Evolutionary conservation across 2,329 filamentous ascomycete species (phyloP).

Genomic region (Lasiodiplodia citricola): DNA sequence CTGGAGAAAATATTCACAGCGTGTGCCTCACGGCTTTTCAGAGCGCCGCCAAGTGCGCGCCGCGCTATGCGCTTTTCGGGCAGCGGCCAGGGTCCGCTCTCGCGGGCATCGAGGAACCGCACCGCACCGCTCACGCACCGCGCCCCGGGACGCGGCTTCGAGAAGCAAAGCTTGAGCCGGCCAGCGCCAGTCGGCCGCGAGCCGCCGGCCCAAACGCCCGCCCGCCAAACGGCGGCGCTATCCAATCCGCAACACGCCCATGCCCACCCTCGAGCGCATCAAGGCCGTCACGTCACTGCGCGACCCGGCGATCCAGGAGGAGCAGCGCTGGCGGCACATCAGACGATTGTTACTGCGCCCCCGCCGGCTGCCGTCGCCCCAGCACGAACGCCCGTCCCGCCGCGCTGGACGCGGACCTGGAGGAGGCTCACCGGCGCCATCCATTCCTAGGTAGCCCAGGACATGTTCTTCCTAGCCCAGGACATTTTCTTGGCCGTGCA

Average conservation of each 20-base stretch:
- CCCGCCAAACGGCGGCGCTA: neutral
- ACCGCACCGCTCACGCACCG: slow-evolving; percentile 3
- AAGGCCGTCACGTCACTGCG: slow-evolving; percentile 5
- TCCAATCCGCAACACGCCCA: neutral
- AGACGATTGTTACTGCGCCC: slow-evolving; percentile 15
- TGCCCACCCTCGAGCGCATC: slow-evolving; percentile 7
- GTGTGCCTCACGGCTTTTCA: slow-evolving; percentile 19
- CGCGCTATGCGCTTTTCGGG: slow-evolving; percentile 11
- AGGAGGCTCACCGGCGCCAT: slow-evolving; percentile 4
- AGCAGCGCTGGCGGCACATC: slow-evolving; percentile 10
- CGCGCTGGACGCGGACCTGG: neutral
- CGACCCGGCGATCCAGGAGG: slow-evolving; percentile 22
- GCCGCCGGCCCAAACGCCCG: slow-evolving; percentile 12
- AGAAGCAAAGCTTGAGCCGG: slow-evolving; percentile 16
- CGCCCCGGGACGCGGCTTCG: slow-evolving; percentile 10
- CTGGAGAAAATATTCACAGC: slow-evolving; percentile 22
- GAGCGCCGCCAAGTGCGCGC: slow-evolving; percentile 6
- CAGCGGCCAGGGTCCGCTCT: neutral
- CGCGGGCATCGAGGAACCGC: slow-evolving; percentile 1
- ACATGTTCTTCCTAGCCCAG: too few relatives aligned
- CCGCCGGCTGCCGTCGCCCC: neutral
- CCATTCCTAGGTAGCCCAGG: neutral
- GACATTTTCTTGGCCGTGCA: too few relatives aligned
- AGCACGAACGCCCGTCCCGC: neutral
- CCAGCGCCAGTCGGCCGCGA: slow-evolving; percentile 9